Evolutionary conservation across 2,329 filamentous ascomycete species (phyloP).

Genomic region (Trichophyton schoenleinii): DNA sequence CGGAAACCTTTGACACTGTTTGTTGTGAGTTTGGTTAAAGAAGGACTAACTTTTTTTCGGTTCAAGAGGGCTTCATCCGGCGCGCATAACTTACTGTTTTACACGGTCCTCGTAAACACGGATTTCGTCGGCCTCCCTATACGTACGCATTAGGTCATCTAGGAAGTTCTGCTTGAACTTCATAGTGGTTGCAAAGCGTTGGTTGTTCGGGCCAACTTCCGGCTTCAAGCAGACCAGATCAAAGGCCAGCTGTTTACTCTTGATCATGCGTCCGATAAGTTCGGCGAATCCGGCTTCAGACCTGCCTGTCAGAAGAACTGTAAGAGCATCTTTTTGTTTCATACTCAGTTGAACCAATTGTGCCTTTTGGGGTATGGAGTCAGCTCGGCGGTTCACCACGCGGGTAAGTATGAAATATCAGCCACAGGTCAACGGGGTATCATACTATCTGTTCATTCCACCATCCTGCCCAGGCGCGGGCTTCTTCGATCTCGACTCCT

Average conservation of each 20-base stretch:
- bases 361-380: slow-evolving; percentile 25
- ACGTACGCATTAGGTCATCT: slow-evolving; percentile 70
- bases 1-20: slow-evolving; percentile 63
- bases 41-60: neutral
- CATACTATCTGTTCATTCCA: slow-evolving; percentile 84
- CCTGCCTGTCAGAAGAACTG: slow-evolving; percentile 76
- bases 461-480: slow-evolving; percentile 76
- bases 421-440: slow-evolving; percentile 17
- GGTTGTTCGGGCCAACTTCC: slow-evolving; percentile 62
- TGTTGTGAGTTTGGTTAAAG: slow-evolving; percentile 12
- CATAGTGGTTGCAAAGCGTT: slow-evolving; percentile 73
- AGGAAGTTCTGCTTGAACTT: slow-evolving; percentile 84
- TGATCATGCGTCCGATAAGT: slow-evolving; percentile 67
- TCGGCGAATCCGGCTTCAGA: slow-evolving; percentile 64
- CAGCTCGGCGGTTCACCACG: neutral
- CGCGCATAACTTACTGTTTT: slow-evolving; percentile 39
- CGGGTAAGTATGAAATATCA: neutral
- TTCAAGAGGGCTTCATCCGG: neutral
- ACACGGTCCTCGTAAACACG: slow-evolving; percentile 52
- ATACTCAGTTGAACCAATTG: slow-evolving; percentile 70
- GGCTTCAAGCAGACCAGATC: slow-evolving; percentile 85
- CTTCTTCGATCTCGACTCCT: slow-evolving; percentile 69
- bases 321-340: slow-evolving; percentile 71
- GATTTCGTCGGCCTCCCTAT: slow-evolving; percentile 69
- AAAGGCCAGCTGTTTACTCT: slow-evolving; percentile 67